Percentiles rank a stretch among this genome's conserved stretches.
Conservation (phyloP, 176 grass and related monocot species). For the Dendrocalamus sinicus region DNA sequence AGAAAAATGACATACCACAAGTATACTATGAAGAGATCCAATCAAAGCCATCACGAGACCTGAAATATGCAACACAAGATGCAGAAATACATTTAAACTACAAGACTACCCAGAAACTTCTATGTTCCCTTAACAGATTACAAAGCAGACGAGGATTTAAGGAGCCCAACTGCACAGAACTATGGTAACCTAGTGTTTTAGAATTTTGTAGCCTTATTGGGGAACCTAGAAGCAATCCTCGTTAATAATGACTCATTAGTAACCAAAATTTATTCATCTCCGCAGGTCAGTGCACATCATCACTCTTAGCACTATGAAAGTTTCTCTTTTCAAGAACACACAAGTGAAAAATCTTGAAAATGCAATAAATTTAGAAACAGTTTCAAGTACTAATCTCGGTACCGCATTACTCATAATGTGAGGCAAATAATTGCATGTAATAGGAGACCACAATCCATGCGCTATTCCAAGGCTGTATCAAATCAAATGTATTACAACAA, state of each 20-base stretch:
- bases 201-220: background rate
- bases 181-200: background rate
- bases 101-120: background rate
- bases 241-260: background rate
- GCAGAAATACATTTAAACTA: slow-evolving; percentile 17
- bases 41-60: slow-evolving; percentile 95
- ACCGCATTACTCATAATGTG: background rate
- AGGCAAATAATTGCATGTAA: background rate
- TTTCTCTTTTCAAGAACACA: background rate
- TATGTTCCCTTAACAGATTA: background rate
- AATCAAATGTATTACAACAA: background rate
- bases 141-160: background rate
- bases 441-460: background rate
- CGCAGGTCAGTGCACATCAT: background rate
- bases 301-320: background rate
- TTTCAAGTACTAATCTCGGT: background rate
- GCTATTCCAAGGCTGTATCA: background rate
- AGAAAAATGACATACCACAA: slow-evolving; percentile 70
- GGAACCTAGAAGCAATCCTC: background rate
- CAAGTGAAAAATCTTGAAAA: background rate
- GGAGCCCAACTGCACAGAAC: background rate
- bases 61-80: slow-evolving; percentile 49
- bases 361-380: background rate
- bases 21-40: slow-evolving; percentile 89
- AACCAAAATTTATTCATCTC: too few relatives aligned